Evolutionary conservation across 768 basidiomycete genomes (phyloP).

Genomic region (Suillus hirtellus): DNA sequence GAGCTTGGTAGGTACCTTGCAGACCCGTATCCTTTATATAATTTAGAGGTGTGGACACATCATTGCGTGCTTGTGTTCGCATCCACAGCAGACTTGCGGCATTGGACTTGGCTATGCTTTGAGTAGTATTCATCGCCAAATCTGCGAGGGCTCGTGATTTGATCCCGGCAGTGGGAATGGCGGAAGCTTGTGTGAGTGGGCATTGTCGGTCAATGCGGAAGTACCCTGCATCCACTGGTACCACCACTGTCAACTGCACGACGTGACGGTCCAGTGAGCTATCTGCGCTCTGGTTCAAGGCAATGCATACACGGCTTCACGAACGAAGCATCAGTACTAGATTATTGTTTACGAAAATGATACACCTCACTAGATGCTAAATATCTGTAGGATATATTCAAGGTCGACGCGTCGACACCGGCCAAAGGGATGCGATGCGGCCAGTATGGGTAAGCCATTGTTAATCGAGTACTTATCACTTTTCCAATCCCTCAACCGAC

Average conservation of each 20-base stretch:
- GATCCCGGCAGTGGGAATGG: background rate
- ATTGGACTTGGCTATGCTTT: background rate
- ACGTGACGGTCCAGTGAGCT: background rate
- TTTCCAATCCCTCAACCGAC: background rate
- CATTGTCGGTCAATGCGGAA: background rate
- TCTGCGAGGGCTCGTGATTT: background rate
- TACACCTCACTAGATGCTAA: background rate
- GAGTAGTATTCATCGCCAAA: background rate
- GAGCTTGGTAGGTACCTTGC: background rate
- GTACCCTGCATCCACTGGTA: background rate
- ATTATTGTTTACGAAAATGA: background rate
- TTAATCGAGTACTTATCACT: background rate
- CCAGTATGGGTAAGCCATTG: background rate
- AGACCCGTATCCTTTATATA: background rate
- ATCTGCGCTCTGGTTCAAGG: background rate
- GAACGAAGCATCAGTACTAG: background rate
- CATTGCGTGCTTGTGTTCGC: background rate
- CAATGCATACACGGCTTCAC: background rate
- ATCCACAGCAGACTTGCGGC: background rate
- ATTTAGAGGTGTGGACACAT: background rate
- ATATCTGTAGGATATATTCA: background rate
- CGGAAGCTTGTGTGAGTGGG: background rate
- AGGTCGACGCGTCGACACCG: background rate
- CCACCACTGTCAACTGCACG: background rate
- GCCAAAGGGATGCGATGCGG: background rate